Evolutionary conservation across 768 basidiomycete species (phyloP).

Genomic region (Pleurotus tuber-regium): DNA sequence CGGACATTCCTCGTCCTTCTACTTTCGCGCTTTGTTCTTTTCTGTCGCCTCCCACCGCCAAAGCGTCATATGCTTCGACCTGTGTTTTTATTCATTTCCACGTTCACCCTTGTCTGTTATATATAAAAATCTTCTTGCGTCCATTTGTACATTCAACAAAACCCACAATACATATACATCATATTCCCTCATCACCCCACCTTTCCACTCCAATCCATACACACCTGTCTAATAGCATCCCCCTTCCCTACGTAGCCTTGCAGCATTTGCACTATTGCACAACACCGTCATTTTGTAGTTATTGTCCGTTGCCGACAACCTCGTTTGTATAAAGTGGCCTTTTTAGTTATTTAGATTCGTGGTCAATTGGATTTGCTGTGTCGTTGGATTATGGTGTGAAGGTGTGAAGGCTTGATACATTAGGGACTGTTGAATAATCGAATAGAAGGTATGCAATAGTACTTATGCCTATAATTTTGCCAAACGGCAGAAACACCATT

Average conservation of each 20-base stretch:
- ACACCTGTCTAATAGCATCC: constrained; percentile 60
- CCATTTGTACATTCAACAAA: constrained; percentile 47
- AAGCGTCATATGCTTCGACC: constrained; percentile 16
- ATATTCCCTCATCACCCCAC: neutral
- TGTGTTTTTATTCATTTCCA: constrained; percentile 9
- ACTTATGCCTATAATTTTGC: no score
- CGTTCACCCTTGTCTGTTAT: constrained; percentile 9
- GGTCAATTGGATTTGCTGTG: constrained; percentile 5
- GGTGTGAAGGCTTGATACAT: no score
- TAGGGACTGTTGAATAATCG: no score
- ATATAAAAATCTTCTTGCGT: constrained; percentile 22
- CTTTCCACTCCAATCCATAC: constrained; percentile 42
- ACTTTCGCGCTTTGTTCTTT: constrained; percentile 25
- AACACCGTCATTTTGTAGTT: constrained; percentile 70
- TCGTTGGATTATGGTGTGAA: neutral
- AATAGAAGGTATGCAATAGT: no score
- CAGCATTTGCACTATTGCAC: constrained; percentile 53
- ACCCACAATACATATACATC: constrained; percentile 2
- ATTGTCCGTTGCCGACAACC: constrained; percentile 34
- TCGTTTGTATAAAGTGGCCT: constrained; percentile 55
- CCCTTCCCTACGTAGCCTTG: constrained; percentile 27
- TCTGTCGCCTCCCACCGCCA: constrained; percentile 25
- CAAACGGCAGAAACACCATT: no score
- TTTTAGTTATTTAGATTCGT: constrained; percentile 4
- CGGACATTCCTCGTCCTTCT: constrained; percentile 27